Evolutionary conservation across 805 yeast species (phyloP).

Genomic region (Candida coquimbonensis): DNA sequence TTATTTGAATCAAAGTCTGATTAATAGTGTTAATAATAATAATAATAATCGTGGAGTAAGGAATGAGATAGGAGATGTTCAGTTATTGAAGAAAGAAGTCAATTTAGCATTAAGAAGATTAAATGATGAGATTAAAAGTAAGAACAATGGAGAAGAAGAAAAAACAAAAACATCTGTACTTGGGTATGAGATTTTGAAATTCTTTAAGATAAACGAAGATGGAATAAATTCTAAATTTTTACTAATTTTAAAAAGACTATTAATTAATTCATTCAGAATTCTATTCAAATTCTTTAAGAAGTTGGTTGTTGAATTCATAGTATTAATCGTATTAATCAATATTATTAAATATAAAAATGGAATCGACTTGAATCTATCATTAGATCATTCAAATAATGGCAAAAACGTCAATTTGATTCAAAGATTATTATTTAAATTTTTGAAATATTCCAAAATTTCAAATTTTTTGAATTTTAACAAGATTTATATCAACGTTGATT

Average conservation of each 20-base stretch:
- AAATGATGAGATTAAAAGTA: constrained; percentile 18
- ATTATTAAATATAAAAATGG: constrained; percentile 18
- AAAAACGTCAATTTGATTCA: constrained; percentile 5
- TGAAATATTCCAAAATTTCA: constrained; percentile 11
- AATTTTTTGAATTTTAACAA: constrained; percentile 15
- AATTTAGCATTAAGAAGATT: constrained; percentile 18
- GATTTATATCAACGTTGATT: constrained; percentile 17
- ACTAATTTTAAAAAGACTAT: constrained; percentile 1
- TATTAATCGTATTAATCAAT: constrained; percentile 16
- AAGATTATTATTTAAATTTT: constrained; percentile 9
- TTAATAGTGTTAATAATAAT: neutral
- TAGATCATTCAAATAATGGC: neutral
- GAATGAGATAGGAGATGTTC: constrained; percentile 17
- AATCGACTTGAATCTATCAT: constrained; percentile 9
- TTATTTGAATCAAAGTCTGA: constrained; percentile 5
- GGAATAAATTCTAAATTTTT: constrained; percentile 2
- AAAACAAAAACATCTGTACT: neutral
- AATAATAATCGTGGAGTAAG: constrained; percentile 5
- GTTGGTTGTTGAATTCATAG: constrained; percentile 12
- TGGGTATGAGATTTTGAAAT: neutral
- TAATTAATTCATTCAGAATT: constrained; percentile 5
- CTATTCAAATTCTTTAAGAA: constrained; percentile 11
- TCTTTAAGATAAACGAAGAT: neutral
- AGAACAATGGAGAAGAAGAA: constrained; percentile 7
- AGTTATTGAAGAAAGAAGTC: constrained; percentile 20